A percentile compares a stretch with the other conserved stretches of the same genome.
phyloP scores from a whole-genome alignment of 1,139 yeast genomes.

The Suhomyces coccinellae region DNA sequence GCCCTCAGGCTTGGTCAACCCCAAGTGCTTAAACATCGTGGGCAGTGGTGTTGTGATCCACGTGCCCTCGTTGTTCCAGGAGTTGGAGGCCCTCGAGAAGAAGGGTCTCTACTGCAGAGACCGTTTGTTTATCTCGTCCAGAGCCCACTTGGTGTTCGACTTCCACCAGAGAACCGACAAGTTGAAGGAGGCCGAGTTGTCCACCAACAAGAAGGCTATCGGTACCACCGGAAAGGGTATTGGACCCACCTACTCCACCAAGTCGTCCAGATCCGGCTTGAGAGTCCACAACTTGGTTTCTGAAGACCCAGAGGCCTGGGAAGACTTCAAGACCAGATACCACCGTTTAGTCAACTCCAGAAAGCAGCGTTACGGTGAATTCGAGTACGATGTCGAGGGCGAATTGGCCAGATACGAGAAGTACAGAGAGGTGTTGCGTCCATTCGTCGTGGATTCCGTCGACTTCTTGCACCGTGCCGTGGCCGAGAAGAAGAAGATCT shows the following conservation, averaged over 20 bases:
- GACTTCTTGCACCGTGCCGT: constrained; percentile 87
- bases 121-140: constrained; percentile 82
- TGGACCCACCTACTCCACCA: constrained; percentile 97
- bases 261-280: constrained; percentile 94
- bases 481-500: constrained; percentile 73
- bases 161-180: constrained; percentile 97
- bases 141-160: constrained; percentile 96
- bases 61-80: constrained; percentile 88
- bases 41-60: constrained; percentile 98
- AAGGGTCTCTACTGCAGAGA: constrained; percentile 81
- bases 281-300: constrained; percentile 95
- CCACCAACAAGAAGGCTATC: constrained; percentile 79
- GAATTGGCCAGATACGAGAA: constrained; percentile 77
- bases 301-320: constrained; percentile 91
- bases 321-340: constrained; percentile 78
- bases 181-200: constrained; percentile 88
- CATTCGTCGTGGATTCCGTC: constrained; percentile 92
- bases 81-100: constrained; percentile 73
- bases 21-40: constrained; percentile 81
- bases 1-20: constrained; percentile 95
- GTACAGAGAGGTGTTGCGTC: constrained; percentile 73
- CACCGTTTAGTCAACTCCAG: constrained; percentile 77
- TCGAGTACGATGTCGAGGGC: constrained; percentile 80
- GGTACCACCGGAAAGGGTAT: constrained; percentile 99
- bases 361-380: constrained; percentile 87